Evolutionary conservation across 495 filamentous ascomycete species (phyloP).

Genomic region (Umbilicaria muhlenbergii): DNA sequence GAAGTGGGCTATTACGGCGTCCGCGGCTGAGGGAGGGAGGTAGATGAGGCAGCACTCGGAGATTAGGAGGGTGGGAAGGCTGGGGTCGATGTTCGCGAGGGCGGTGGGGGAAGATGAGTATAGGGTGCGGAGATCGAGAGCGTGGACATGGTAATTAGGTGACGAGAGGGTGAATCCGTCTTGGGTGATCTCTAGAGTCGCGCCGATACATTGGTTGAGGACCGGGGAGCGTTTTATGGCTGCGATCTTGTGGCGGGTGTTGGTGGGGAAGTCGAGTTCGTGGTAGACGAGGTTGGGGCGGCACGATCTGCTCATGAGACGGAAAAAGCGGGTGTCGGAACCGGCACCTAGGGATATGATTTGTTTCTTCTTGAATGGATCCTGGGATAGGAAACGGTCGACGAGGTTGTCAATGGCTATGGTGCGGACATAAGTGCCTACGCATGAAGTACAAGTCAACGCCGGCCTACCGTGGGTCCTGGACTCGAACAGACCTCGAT

Average conservation of each 20-base stretch:
- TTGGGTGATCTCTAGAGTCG: constrained; percentile 21
- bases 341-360: constrained; percentile 91
- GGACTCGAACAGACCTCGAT: constrained; percentile 70
- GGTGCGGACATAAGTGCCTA: constrained; percentile 90
- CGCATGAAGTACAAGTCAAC: not conserved
- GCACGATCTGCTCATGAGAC: constrained; percentile 32
- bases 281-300: constrained; percentile 52
- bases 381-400: constrained; percentile 42
- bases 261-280: constrained; percentile 78
- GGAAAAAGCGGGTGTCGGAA: constrained; percentile 77
- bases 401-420: constrained; percentile 73
- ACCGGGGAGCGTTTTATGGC: constrained; percentile 27
- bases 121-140: constrained; percentile 64
- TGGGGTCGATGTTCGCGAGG: constrained; percentile 27
- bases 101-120: constrained; percentile 1
- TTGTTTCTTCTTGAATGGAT: constrained; percentile 40
- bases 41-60: constrained; percentile 95
- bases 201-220: constrained; percentile 11
- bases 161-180: constrained; percentile 28
- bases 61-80: constrained; percentile 64
- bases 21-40: constrained; percentile 45
- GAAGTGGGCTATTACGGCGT: constrained; percentile 51
- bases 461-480: not conserved
- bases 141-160: constrained; percentile 53
- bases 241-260: constrained; percentile 48